These are phyloP conservation scores for Daldinia sp. DNA, from an alignment of 2,329 filamentous ascomycete genomes.

Conservation along the genomic window DNA sequence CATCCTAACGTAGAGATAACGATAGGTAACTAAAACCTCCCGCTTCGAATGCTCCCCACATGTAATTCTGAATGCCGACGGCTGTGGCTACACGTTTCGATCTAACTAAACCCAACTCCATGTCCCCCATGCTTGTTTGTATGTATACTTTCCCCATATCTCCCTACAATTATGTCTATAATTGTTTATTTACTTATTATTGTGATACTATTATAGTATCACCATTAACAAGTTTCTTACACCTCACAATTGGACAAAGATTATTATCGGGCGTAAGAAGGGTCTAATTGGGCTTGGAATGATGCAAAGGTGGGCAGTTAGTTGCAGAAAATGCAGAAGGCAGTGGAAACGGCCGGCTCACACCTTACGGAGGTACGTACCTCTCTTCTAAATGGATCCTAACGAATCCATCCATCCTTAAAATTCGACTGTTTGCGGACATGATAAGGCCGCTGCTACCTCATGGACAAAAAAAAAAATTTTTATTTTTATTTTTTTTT, in stretches of 20 bases:
- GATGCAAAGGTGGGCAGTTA: background rate
- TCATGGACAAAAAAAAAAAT: background rate
- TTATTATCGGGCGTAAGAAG: background rate
- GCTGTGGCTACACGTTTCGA: slow-evolving; percentile 1
- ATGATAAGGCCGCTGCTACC: background rate
- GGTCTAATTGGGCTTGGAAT: background rate
- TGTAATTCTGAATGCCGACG: background rate
- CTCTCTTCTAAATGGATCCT: background rate
- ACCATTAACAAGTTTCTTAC: background rate
- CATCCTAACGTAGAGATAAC: background rate
- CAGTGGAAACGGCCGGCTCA: background rate
- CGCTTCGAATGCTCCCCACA: background rate
- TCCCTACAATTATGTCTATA: background rate
- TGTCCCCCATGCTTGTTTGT: background rate
- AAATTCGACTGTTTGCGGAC: slow-evolving; percentile 21
- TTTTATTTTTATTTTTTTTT: too few species aligned
- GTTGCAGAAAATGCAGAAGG: background rate
- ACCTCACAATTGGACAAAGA: background rate
- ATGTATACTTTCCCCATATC: too few species aligned
- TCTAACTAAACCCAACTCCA: background rate
- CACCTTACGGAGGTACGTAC: background rate
- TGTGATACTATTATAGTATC: background rate
- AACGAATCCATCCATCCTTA: slow-evolving; percentile 10
- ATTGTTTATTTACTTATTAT: background rate
- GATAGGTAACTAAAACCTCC: slow-evolving; percentile 1